Percentiles rank a stretch among this genome's conserved stretches.
Conservation (phyloP, 164 flowering plant species). For the Dillenia suffruticosa region DNA sequence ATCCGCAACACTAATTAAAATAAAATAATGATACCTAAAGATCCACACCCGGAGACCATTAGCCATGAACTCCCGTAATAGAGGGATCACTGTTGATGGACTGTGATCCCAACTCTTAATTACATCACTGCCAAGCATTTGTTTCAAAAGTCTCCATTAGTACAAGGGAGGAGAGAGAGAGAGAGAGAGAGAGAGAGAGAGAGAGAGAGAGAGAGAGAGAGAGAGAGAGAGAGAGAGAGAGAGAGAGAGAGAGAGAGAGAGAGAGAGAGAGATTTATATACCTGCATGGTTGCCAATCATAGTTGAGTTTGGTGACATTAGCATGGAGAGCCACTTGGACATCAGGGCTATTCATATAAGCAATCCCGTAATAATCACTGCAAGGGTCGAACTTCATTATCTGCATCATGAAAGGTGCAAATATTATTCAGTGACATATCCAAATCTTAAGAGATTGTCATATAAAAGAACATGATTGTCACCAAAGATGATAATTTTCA, state of each 20-base stretch:
- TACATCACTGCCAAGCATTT: conserved; percentile 26
- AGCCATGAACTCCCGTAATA: conserved; percentile 46
- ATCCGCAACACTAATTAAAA: neutral
- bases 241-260: no score
- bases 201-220: no score
- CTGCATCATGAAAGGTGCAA: conserved; percentile 14
- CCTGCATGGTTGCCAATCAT: conserved; percentile 52
- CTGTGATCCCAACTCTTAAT: conserved; percentile 39
- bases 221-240: no score
- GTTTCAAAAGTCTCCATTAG: no score
- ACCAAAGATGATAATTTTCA: no score
- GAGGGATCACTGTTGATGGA: conserved; percentile 45
- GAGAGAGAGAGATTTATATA: conserved; percentile 1
- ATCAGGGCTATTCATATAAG: conserved; percentile 48
- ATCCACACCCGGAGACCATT: conserved; percentile 66
- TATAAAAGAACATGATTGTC: no score
- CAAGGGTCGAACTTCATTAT: conserved; percentile 48
- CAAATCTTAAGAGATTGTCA: no score
- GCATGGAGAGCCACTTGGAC: conserved; percentile 80
- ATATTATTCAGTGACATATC: no score
- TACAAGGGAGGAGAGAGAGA: no score
- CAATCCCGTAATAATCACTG: conserved; percentile 37
- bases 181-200: no score
- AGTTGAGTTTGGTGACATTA: conserved; percentile 29
- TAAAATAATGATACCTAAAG: conserved; percentile 37